Percentiles rank a stretch among this genome's conserved stretches.
Evolutionary conservation across 768 basidiomycete genomes (phyloP).

Genomic region (Boletus vermiculosoides): DNA sequence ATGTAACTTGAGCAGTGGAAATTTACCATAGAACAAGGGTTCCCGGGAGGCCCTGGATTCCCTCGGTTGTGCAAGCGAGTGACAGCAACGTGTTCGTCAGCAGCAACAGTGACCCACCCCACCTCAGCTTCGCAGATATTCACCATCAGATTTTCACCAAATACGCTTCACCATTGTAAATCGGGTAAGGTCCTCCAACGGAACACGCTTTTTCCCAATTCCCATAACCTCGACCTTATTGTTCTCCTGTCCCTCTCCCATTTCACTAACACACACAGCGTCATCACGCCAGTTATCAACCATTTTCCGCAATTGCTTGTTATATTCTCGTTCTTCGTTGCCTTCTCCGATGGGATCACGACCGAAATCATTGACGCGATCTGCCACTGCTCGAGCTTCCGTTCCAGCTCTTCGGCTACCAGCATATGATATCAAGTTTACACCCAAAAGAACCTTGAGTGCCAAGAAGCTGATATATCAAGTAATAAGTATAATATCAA

Average conservation of each 20-base stretch:
- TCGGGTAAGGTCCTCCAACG: conserved; percentile 84
- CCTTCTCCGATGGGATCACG: conserved; percentile 92
- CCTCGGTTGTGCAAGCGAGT: no score
- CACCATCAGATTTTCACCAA: conserved; percentile 41
- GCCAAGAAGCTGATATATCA: conserved; percentile 62
- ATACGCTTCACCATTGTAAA: conserved; percentile 97
- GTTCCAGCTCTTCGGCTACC: conserved; percentile 69
- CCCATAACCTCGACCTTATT: conserved; percentile 22
- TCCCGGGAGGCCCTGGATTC: no score
- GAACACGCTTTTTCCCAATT: conserved; percentile 50
- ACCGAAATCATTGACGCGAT: conserved; percentile 83
- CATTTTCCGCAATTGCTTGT: conserved; percentile 72
- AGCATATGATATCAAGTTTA: conserved; percentile 84
- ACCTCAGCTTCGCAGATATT: no score
- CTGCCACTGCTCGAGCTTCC: conserved; percentile 72
- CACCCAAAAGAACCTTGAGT: conserved; percentile 90
- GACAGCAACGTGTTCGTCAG: no score
- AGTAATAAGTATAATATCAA: background rate
- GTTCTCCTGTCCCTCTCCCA: conserved; percentile 52
- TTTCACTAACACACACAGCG: conserved; percentile 62
- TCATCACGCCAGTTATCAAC: conserved; percentile 72
- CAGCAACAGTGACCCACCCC: no score
- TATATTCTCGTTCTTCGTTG: conserved; percentile 84
- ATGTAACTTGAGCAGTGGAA: no score
- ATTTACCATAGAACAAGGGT: no score